Conservation (phyloP, 371 early-diverging fungal species). For the Syncephalastrum racemosum region DNA sequence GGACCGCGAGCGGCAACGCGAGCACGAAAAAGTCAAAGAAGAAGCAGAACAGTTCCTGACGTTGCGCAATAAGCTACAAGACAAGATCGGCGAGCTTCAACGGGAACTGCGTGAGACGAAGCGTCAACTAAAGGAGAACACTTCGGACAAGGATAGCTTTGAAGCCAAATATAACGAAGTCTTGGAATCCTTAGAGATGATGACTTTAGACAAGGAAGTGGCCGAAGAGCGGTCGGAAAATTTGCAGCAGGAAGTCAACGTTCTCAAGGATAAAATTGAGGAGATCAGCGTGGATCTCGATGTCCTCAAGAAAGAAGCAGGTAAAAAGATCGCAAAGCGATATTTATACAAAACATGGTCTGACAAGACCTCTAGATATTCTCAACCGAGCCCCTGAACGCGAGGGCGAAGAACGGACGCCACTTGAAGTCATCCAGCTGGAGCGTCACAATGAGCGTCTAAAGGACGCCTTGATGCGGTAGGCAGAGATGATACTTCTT, state of each 20-base stretch:
- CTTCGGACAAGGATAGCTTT: constrained; percentile 59
- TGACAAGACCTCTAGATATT: constrained; percentile 23
- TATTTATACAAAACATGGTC: not conserved
- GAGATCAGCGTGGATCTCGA: constrained; percentile 76
- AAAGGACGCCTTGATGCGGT: constrained; percentile 81
- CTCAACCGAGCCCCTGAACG: constrained; percentile 34
- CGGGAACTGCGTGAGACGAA: constrained; percentile 68
- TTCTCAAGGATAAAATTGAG: constrained; percentile 80
- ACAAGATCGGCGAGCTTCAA: constrained; percentile 72
- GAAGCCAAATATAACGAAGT: constrained; percentile 73
- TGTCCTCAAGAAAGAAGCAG: constrained; percentile 66
- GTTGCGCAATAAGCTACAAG: constrained; percentile 67
- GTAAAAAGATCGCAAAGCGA: constrained; percentile 16
- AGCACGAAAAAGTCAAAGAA: constrained; percentile 71
- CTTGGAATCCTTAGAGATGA: constrained; percentile 79
- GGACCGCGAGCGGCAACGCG: constrained; percentile 73
- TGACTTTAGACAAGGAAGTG: constrained; percentile 89
- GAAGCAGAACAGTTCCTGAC: constrained; percentile 75
- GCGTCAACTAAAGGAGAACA: constrained; percentile 56
- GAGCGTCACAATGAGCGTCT: constrained; percentile 85
- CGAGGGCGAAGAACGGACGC: constrained; percentile 43
- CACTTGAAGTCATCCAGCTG: constrained; percentile 66
- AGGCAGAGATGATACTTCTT: constrained; percentile 9
- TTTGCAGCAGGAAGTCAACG: constrained; percentile 70
- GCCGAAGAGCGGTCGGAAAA: constrained; percentile 87